Evolutionary conservation across 441 rosid genomes (phyloP).

Genomic region (Breynia disticha): DNA sequence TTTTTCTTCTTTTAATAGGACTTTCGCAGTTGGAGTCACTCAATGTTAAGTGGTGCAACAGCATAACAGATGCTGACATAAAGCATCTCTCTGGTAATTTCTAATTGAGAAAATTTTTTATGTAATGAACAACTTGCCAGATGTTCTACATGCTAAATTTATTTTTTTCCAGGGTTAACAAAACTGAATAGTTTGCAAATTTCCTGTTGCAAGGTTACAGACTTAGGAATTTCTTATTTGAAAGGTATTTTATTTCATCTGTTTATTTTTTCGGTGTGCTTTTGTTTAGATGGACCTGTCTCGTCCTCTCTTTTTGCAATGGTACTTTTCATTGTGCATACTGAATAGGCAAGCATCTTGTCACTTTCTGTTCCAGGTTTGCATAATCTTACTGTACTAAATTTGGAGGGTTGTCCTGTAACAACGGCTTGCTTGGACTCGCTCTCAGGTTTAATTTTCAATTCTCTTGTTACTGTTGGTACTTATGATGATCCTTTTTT

Average conservation of each 20-base stretch:
- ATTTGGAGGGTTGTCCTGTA: conserved; percentile 74
- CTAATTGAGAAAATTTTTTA: too few relatives aligned
- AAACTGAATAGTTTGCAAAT: conserved; percentile 57
- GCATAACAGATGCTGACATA: conserved; percentile 65
- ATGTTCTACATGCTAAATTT: too few relatives aligned
- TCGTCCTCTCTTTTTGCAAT: too few relatives aligned
- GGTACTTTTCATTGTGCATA: too few relatives aligned
- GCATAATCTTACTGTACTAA: conserved; percentile 49
- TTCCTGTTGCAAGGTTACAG: conserved; percentile 62
- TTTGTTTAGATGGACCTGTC: neutral
- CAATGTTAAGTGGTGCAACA: conserved; percentile 65
- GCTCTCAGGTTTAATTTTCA: conserved; percentile 41
- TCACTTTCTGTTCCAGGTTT: conserved; percentile 30
- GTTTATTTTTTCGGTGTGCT: neutral
- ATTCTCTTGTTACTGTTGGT: neutral
- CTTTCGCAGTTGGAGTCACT: conserved; percentile 57
- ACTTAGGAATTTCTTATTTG: conserved; percentile 57
- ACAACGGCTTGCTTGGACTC: conserved; percentile 65
- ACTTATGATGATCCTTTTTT: neutral
- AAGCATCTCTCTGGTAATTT: conserved; percentile 54
- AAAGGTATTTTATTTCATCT: conserved; percentile 38
- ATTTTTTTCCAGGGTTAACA: conserved; percentile 48
- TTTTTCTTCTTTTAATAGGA: conserved; percentile 26
- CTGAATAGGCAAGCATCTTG: too few relatives aligned
- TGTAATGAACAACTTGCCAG: too few relatives aligned